phyloP scores from a whole-genome alignment of 257 asterid species.

The Striga asiatica region DNA sequence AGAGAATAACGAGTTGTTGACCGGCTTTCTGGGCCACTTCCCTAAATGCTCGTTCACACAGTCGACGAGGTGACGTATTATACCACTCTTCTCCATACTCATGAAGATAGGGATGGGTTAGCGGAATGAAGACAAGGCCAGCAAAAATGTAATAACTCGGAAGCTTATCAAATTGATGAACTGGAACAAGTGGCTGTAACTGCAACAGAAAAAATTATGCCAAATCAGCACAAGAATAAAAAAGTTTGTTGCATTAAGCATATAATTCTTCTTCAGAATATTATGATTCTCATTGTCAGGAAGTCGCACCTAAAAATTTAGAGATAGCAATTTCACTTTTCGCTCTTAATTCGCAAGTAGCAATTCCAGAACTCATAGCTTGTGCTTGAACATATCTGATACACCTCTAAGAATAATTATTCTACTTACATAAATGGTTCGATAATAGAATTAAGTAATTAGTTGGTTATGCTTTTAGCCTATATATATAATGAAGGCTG shows the following conservation, averaged over 20 bases:
- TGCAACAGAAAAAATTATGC: conserved; percentile 27
- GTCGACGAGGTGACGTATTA: conserved; percentile 85
- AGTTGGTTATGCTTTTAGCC: no score
- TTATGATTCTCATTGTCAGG: no score
- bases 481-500: no score
- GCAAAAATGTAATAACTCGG: conserved; percentile 96
- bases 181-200: conserved; percentile 89
- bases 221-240: background rate
- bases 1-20: conserved; percentile 74
- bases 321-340: background rate
- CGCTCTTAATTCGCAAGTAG: background rate
- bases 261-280: no score
- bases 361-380: background rate
- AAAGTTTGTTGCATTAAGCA: no score
- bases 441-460: no score
- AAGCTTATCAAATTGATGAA: conserved; percentile 90
- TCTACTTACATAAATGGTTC: no score
- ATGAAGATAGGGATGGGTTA: conserved; percentile 90
- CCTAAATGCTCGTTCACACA: conserved; percentile 85
- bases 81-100: conserved; percentile 99
- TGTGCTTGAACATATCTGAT: background rate
- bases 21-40: conserved; percentile 71
- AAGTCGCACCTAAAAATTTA: background rate
- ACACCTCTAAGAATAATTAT: no score
- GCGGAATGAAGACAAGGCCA: conserved; percentile 78